Conservation (phyloP, 176 grass and related monocot genomes). For the Dactylis glomerata region DNA sequence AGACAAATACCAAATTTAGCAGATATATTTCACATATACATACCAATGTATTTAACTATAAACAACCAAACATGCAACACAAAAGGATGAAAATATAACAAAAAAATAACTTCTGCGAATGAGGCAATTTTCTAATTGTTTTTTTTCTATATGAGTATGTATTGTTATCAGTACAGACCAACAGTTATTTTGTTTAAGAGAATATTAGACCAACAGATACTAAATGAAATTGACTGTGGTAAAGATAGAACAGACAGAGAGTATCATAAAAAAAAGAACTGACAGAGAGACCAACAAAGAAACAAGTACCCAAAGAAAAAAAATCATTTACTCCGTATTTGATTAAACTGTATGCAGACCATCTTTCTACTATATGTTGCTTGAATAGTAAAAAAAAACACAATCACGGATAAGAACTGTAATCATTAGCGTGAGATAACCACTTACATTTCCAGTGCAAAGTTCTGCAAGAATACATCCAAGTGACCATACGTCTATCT, state of each 20-base stretch:
- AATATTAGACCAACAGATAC: neutral
- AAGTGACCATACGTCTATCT: constrained; percentile 99
- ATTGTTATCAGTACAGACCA: neutral
- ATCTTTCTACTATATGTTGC: neutral
- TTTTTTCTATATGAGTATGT: neutral
- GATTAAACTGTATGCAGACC: neutral
- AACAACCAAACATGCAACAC: neutral
- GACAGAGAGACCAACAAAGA: neutral
- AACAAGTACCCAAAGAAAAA: neutral
- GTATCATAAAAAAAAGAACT: neutral
- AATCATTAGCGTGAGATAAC: neutral
- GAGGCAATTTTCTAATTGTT: no score
- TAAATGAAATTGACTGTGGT: neutral
- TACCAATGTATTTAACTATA: neutral
- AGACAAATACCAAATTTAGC: constrained; percentile 7
- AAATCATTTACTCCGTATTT: neutral
- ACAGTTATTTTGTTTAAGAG: neutral
- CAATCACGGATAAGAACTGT: neutral
- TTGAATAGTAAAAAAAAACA: neutral
- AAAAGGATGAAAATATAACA: neutral
- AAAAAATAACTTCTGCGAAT: neutral
- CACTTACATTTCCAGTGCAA: constrained; percentile 97
- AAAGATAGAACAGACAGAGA: neutral
- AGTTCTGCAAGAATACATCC: constrained; percentile 98
- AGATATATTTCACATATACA: neutral